These are phyloP conservation scores for Mycena epipterygia DNA, from an alignment of 768 basidiomycete genomes.

Conservation along the genomic window DNA sequence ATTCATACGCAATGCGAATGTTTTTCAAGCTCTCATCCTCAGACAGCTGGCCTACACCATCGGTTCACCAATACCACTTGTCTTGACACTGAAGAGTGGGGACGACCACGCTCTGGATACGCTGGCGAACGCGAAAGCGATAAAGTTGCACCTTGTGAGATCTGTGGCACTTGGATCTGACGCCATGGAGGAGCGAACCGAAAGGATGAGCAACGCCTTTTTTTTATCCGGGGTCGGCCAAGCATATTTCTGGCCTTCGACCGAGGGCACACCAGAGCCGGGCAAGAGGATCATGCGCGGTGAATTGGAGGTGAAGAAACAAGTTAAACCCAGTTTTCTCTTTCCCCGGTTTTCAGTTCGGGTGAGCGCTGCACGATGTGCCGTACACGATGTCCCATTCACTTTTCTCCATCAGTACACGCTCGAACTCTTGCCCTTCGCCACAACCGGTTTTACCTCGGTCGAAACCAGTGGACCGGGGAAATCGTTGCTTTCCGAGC, in stretches of 20 bases:
- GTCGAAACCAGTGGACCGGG: slow-evolving; percentile 22
- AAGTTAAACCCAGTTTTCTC: slow-evolving; percentile 56
- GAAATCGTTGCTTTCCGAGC: slow-evolving; percentile 52
- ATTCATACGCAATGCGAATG: no score
- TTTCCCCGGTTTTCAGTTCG: slow-evolving; percentile 60
- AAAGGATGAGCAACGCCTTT: slow-evolving; percentile 59
- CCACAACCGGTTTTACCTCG: slow-evolving; percentile 57
- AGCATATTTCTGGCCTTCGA: slow-evolving; percentile 65
- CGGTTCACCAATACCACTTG: slow-evolving; percentile 66
- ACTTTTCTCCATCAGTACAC: slow-evolving; percentile 54
- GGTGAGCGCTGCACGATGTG: slow-evolving; percentile 48
- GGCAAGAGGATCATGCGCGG: slow-evolving; percentile 59
- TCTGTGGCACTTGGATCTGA: slow-evolving; percentile 63
- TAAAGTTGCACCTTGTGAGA: slow-evolving; percentile 60
- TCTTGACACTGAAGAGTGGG: slow-evolving; percentile 57
- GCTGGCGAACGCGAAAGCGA: slow-evolving; percentile 55
- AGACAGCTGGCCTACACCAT: slow-evolving; percentile 62
- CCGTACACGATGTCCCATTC: neutral
- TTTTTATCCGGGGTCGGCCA: slow-evolving; percentile 57
- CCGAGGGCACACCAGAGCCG: slow-evolving; percentile 45
- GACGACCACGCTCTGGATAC: slow-evolving; percentile 66
- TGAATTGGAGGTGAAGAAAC: slow-evolving; percentile 63
- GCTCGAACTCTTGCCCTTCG: slow-evolving; percentile 58
- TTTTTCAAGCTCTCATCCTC: neutral
- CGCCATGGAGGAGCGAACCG: slow-evolving; percentile 55